phyloP scores from a whole-genome alignment of 208 protist species.

The Porcisia hertigi region DNA sequence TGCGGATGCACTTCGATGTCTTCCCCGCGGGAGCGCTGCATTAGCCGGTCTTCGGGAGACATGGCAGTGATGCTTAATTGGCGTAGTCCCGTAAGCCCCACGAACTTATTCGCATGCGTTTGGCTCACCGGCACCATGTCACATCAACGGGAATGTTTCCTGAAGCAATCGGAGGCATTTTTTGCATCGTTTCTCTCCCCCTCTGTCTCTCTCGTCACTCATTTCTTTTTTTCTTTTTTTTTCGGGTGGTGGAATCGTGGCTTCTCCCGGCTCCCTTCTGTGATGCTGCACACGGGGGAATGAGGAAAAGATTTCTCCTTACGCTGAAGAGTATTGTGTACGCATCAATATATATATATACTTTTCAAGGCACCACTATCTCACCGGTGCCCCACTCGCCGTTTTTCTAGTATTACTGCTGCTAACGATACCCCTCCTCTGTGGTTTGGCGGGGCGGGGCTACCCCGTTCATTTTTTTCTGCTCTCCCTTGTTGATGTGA shows the following conservation, averaged over 20 bases:
- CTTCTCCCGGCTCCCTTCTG: neutral
- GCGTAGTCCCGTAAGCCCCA: neutral
- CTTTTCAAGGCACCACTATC: too few species aligned
- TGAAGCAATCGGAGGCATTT: neutral
- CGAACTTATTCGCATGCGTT: neutral
- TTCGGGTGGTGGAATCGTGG: neutral
- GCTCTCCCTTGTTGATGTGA: too few species aligned
- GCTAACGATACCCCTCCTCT: too few species aligned
- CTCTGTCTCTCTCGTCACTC: neutral
- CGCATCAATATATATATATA: neutral
- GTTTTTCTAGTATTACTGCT: too few species aligned
- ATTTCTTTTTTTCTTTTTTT: neutral
- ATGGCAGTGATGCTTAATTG: neutral
- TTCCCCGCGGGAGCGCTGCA: neutral
- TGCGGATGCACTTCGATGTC: neutral
- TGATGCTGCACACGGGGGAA: conserved; percentile 1
- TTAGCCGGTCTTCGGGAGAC: neutral
- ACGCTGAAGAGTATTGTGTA: too few species aligned
- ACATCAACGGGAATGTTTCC: neutral
- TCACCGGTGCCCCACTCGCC: too few species aligned
- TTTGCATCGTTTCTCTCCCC: neutral
- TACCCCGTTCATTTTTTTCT: too few species aligned
- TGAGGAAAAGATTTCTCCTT: neutral
- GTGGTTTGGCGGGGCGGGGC: too few species aligned
- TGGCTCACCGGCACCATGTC: neutral